Evolutionary conservation across 441 rosid genomes (phyloP), one percentile per base, ranked within the genome.

Genomic region (Viola pubescens): DNA sequence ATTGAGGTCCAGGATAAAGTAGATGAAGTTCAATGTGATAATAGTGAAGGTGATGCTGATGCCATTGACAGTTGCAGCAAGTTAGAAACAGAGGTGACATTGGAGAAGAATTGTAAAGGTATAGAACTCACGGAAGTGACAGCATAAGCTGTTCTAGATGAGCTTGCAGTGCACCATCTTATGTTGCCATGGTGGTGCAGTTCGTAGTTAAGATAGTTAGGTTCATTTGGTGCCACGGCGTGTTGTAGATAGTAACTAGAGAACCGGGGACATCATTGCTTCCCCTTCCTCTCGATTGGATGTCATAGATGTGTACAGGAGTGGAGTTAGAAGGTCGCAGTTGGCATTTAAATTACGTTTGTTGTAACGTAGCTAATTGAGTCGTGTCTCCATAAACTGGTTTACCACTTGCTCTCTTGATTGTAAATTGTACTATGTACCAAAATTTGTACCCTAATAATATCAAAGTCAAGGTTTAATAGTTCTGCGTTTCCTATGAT

Each of bases 241-340:
- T 47, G 61, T 38, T 78, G 82, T 82, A 81, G 49, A 81, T 79
- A 78, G 75, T 55, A 73, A 72, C 72, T 57, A 58, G 64, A 69
- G 66, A 46, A 52, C 70, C 66, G 57, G 53, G 16, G 68, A 58
- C 65, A 60, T 59, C 58, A 41, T 52, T 49, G 71, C 65, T 19
- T 69, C 64, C 47, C 66, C 58, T 65, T 60, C 66, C 70, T 62
- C 49, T 8, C 4, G 49, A 5, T 12, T 46, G 74, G 76, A 68
- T 9, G 11, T 7, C 37, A 26, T 74, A 71, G 73, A 69, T 57
- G 44, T 78, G 77, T 76, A 81, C 79, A 81, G 78, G 61, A 62
- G 58, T 48, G 51, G 62, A 59, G 73, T 70, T 80, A 80, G 81
- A 63, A 66, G 48, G 49, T 68, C 41, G 48, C 57, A 54, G 53